A percentile compares a stretch with the other conserved stretches of the same genome.
phyloP scores from a whole-genome alignment of 805 yeast genomes.

The Scheffersomyces ergatensis region DNA sequence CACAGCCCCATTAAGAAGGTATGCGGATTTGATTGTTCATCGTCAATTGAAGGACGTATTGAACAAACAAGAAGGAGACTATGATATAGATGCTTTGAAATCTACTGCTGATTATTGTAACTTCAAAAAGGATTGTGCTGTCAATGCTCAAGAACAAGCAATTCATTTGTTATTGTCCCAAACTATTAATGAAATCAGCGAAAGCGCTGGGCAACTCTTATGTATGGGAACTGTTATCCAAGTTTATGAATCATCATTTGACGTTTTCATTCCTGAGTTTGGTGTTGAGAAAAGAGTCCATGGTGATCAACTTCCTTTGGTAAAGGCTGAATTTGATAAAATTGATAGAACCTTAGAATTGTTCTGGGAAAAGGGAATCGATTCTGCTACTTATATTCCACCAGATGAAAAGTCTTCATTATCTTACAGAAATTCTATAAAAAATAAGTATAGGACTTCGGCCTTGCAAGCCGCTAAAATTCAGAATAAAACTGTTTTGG shows the following conservation, averaged over 20 bases:
- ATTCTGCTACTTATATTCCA: slow-evolving; percentile 87
- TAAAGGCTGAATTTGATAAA: slow-evolving; percentile 89
- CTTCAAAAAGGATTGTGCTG: slow-evolving; percentile 93
- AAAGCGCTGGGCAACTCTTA: slow-evolving; percentile 74
- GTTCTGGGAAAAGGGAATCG: slow-evolving; percentile 91
- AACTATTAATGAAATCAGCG: slow-evolving; percentile 72
- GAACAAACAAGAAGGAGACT: slow-evolving; percentile 33
- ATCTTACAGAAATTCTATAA: slow-evolving; percentile 74
- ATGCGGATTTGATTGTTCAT: slow-evolving; percentile 90
- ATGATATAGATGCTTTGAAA: slow-evolving; percentile 65
- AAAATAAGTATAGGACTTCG: slow-evolving; percentile 72
- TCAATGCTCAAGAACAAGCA: slow-evolving; percentile 91
- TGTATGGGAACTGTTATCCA: slow-evolving; percentile 86
- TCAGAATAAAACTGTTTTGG: slow-evolving; percentile 39
- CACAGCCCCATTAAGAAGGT: slow-evolving; percentile 88
- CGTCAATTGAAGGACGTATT: slow-evolving; percentile 79
- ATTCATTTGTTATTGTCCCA: slow-evolving; percentile 83
- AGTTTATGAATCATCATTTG: slow-evolving; percentile 95
- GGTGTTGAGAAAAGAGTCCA: slow-evolving; percentile 96
- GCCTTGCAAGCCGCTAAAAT: slow-evolving; percentile 67
- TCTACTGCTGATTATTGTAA: slow-evolving; percentile 90
- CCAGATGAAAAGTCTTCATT: slow-evolving; percentile 81
- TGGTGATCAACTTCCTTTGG: slow-evolving; percentile 92
- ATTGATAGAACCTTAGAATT: slow-evolving; percentile 65
- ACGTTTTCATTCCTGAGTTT: slow-evolving; percentile 85